phyloP scores from a whole-genome alignment of 163 green algal species.

The Prototheca cutis region DNA sequence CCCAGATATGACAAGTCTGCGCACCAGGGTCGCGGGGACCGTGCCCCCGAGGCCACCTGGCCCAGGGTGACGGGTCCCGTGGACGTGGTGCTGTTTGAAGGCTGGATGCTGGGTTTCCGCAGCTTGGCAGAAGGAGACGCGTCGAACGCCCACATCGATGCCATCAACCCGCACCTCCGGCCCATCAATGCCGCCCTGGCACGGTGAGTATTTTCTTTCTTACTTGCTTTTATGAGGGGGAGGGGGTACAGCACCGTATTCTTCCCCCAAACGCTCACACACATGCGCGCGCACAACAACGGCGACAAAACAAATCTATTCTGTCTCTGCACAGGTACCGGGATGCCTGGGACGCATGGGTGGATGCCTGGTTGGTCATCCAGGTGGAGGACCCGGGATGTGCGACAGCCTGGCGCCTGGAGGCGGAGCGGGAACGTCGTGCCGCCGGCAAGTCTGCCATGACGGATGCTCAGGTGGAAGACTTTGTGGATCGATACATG shows the following conservation, averaged over 20 bases:
- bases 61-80: slow-evolving; percentile 46
- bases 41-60: slow-evolving; percentile 45
- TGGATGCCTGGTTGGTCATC: slow-evolving; percentile 95
- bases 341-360: slow-evolving; percentile 58
- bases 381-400: slow-evolving; percentile 68
- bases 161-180: slow-evolving; percentile 51
- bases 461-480: slow-evolving; percentile 77
- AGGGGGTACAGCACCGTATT: too few relatives aligned
- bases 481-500: slow-evolving; percentile 92
- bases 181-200: slow-evolving; percentile 63
- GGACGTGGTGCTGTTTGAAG: slow-evolving; percentile 92
- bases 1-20: slow-evolving; percentile 88
- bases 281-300: too few relatives aligned
- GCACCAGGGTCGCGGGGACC: slow-evolving; percentile 50
- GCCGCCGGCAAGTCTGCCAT: slow-evolving; percentile 72
- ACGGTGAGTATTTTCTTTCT: neutral
- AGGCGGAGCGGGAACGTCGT: slow-evolving; percentile 81
- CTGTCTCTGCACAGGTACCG: slow-evolving; percentile 39
- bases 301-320: too few relatives aligned
- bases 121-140: slow-evolving; percentile 33
- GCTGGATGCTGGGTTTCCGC: slow-evolving; percentile 95
- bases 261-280: too few relatives aligned
- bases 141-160: too few relatives aligned
- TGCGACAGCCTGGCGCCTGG: slow-evolving; percentile 59
- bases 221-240: too few relatives aligned